Percentiles rank a stretch among this genome's conserved stretches.
phyloP scores from a whole-genome alignment of 2,329 filamentous ascomycete genomes.

The Cryphonectria nitschkei region DNA sequence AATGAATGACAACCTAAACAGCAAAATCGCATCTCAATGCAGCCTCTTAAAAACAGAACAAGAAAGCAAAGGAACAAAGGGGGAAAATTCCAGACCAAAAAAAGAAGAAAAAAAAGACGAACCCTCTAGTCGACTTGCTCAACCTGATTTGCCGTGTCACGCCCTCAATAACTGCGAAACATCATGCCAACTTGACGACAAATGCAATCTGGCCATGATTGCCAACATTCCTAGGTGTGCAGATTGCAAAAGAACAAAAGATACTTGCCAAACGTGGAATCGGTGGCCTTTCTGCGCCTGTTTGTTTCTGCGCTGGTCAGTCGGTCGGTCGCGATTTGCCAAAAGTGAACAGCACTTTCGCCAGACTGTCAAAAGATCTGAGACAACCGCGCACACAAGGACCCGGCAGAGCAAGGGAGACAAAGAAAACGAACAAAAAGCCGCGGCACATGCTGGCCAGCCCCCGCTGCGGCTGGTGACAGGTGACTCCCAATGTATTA shows the following conservation, averaged over 20 bases:
- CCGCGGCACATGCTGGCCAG: neutral
- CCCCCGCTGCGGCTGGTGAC: neutral
- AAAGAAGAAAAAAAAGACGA: constrained; percentile 13
- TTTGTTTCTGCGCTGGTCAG: neutral
- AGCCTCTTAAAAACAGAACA: constrained; percentile 7
- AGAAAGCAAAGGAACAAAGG: neutral
- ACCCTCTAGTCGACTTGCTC: constrained; percentile 24
- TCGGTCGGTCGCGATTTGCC: neutral
- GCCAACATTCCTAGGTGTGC: constrained; percentile 11
- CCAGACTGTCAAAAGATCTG: neutral
- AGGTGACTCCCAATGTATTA: constrained; percentile 19
- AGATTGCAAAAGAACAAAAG: neutral
- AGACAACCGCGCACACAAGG: constrained; percentile 4
- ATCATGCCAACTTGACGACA: constrained; percentile 25
- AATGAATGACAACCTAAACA: constrained; percentile 30
- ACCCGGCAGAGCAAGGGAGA: constrained; percentile 4
- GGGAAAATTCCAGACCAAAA: neutral
- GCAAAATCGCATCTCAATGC: constrained; percentile 22
- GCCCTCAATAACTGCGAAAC: constrained; percentile 18
- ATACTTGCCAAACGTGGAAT: neutral
- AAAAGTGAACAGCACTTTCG: neutral
- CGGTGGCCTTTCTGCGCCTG: neutral
- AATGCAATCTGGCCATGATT: constrained; percentile 17
- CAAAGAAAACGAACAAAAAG: constrained; percentile 2
- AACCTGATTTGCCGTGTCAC: constrained; percentile 28